A percentile compares a stretch with the other conserved stretches of the same genome.
Evolutionary conservation across 345 rosid genomes (phyloP).

Genomic region (Eucalyptus regnans): DNA sequence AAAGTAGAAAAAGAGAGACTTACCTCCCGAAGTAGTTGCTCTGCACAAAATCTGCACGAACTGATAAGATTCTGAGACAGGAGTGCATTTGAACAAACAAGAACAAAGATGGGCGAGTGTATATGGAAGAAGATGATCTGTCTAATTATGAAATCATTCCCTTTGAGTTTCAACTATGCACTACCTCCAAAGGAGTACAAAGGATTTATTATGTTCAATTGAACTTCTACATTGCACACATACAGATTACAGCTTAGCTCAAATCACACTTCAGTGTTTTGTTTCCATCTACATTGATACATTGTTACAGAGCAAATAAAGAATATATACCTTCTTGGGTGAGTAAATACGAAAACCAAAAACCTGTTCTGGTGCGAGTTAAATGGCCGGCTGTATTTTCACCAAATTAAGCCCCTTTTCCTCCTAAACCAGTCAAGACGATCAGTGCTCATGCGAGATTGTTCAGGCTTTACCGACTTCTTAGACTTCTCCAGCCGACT

Average conservation of each 20-base stretch:
- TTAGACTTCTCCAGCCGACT: constrained; percentile 90
- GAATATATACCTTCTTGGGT: constrained; percentile 2
- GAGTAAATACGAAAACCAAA: not conserved
- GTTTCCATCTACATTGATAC: not conserved
- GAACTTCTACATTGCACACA: not conserved
- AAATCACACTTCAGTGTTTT: not conserved
- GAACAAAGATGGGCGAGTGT: not conserved
- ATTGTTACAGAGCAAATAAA: not conserved
- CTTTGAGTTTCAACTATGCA: not conserved
- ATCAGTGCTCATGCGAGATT: constrained; percentile 93
- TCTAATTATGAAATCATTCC: not conserved
- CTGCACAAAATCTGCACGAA: not conserved
- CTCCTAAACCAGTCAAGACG: constrained; percentile 66
- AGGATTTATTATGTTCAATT: not conserved
- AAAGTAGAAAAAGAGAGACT: not conserved
- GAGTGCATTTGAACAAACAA: not conserved
- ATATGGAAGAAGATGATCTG: not conserved
- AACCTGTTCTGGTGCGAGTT: not conserved
- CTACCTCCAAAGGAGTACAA: not conserved
- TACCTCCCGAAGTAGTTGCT: not conserved
- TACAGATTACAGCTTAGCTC: not conserved
- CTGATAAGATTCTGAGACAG: not conserved
- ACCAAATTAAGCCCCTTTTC: constrained; percentile 67
- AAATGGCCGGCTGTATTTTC: constrained; percentile 16
- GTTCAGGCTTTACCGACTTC: constrained; percentile 74